Evolutionary conservation across 2,329 filamentous ascomycete genomes (phyloP).

Genomic region (Neoascochyta sp.): DNA sequence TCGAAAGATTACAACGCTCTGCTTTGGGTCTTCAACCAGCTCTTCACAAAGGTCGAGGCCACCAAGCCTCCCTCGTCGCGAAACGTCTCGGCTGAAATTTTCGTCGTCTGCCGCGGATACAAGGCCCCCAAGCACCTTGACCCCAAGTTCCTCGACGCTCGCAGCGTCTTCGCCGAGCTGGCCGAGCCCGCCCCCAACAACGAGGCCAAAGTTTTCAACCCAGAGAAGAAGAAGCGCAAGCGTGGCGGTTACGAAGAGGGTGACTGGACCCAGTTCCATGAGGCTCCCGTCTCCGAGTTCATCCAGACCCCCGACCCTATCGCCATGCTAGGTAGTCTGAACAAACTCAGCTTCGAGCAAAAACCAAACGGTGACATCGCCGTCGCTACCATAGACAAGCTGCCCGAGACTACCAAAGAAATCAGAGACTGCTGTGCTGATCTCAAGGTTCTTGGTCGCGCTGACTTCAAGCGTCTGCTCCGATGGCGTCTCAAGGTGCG

Average conservation of each 20-base stretch:
- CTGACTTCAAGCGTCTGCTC: conserved; percentile 87
- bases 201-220: conserved; percentile 97
- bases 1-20: conserved; percentile 96
- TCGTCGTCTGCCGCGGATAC: conserved; percentile 92
- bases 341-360: conserved; percentile 79
- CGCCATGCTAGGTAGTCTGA: conserved; percentile 79
- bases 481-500: conserved; percentile 86
- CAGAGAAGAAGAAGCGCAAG: conserved; percentile 95
- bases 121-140: conserved; percentile 94
- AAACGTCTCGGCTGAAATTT: conserved; percentile 97
- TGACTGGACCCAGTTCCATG: conserved; percentile 89
- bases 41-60: conserved; percentile 92
- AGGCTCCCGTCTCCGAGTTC: conserved; percentile 83
- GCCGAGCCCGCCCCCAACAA: conserved; percentile 83
- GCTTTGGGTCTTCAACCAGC: conserved; percentile 95
- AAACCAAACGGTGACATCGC: conserved; percentile 75
- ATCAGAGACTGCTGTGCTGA: conserved; percentile 59
- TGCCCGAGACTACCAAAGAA: conserved; percentile 64
- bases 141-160: conserved; percentile 84
- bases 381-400: conserved; percentile 75
- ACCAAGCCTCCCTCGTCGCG: conserved; percentile 94
- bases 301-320: conserved; percentile 93
- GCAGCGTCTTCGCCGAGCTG: conserved; percentile 89
- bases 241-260: conserved; percentile 96
- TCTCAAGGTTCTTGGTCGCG: conserved; percentile 84